Evolutionary conservation across 495 filamentous ascomycete species (phyloP).

Genomic region (Choiromyces venosus): DNA sequence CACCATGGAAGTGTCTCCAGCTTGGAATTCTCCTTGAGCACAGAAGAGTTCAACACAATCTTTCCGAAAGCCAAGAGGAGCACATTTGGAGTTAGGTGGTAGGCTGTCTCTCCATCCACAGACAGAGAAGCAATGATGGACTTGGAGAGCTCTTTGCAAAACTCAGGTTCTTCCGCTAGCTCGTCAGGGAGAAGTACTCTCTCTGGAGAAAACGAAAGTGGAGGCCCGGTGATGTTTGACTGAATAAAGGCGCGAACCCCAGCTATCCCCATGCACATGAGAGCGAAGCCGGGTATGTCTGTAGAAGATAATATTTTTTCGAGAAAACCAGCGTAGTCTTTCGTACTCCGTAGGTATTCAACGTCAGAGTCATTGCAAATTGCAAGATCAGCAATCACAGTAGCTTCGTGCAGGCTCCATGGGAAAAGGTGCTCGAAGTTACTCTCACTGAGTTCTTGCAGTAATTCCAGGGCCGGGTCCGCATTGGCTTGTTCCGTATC

Average conservation of each 20-base stretch:
- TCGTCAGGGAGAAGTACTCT: constrained; percentile 53
- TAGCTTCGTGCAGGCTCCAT: neutral
- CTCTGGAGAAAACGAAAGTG: constrained; percentile 54
- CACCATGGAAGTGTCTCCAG: constrained; percentile 44
- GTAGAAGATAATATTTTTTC: constrained; percentile 4
- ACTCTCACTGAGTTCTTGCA: constrained; percentile 14
- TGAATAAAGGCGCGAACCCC: constrained; percentile 83
- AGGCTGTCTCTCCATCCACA: constrained; percentile 79
- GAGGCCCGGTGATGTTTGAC: constrained; percentile 84
- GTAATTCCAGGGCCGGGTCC: neutral
- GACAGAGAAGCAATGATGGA: constrained; percentile 53
- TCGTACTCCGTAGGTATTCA: constrained; percentile 1
- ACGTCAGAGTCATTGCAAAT: constrained; percentile 15
- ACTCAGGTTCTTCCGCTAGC: constrained; percentile 36
- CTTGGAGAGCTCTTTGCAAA: constrained; percentile 32
- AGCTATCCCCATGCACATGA: constrained; percentile 55
- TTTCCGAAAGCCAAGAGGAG: constrained; percentile 77
- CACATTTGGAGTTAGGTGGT: constrained; percentile 72
- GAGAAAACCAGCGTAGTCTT: constrained; percentile 30
- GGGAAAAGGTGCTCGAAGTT: constrained; percentile 26
- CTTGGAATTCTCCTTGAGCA: constrained; percentile 24
- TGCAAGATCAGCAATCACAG: constrained; percentile 15
- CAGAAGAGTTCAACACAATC: constrained; percentile 54
- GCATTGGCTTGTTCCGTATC: neutral
- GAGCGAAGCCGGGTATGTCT: neutral